Evolutionary conservation across 495 filamentous ascomycete species (phyloP), one percentile per base, ranked within the genome.

Genomic region (Penicillium chermesinum): DNA sequence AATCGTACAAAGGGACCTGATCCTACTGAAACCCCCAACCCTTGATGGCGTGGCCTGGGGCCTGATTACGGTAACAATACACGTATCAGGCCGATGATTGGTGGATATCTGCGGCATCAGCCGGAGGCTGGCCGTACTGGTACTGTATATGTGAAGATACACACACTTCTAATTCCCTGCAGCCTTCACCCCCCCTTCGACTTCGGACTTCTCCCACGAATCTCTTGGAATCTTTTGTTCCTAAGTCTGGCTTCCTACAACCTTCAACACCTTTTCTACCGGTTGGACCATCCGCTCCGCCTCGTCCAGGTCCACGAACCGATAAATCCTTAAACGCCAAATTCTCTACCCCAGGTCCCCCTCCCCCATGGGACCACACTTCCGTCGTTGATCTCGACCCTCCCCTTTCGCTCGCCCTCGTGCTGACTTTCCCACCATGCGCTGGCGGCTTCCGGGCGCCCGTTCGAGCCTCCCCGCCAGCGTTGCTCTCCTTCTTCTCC

Each of bases 401-500:
- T 33, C 44, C 1, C 7, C 15, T 20, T 38, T 35, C 35, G 8
- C 15, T 33, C 41, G 8, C 12, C 14, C 7, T 18, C 5, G 35
- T 44, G 54, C 64, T 70, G 67, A 66, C 57, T 59, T 57, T 56
- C 49, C 52, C 65, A 72, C 53, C 36, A 74, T 74, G 71, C 63
- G 71, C 64, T 74, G 71, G 71, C 68, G 70, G 71, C 65, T 74
- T 65, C 63, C 68, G 65, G 70, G 70, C 64, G 65, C 61, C 59
- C 59, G 62, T 55, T 66, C 66, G 64, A 69, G 66, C 53, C 68
- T 74, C 50, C 71, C 71, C 59, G 68, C 71, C 64, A 72, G 71
- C 64, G 69, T 72, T 62, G 70, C 70, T 55, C 66, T 75, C 43
- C 61, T 75, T 16, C 65, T 69, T 33, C 60, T 72, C 42, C 65